phyloP scores from a whole-genome alignment of 2,329 filamentous ascomycete genomes.

The Lasiodiplodia hormozganensis region DNA sequence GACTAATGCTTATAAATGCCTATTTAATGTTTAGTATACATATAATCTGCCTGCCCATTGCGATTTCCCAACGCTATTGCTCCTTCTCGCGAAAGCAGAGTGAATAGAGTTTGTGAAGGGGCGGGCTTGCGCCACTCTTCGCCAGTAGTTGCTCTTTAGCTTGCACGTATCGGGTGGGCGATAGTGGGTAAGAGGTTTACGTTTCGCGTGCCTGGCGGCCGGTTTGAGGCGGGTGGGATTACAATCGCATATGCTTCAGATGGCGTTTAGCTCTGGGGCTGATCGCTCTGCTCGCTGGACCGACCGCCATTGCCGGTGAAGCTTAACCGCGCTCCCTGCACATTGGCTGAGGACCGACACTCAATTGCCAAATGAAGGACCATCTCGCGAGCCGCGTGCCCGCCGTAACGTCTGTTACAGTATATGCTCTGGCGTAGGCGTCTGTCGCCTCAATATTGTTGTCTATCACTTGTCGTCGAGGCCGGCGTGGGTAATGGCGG shows the following conservation, averaged over 20 bases:
- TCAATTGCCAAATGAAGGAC: constrained; percentile 22
- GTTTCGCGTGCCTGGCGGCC: constrained; percentile 9
- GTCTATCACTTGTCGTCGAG: neutral
- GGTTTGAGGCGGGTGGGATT: constrained; percentile 8
- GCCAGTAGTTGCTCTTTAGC: neutral
- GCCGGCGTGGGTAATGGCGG: neutral
- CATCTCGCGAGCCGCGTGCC: constrained; percentile 20
- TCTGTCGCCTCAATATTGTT: constrained; percentile 6
- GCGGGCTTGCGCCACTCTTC: constrained; percentile 4
- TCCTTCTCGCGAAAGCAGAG: neutral
- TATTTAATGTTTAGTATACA: constrained; percentile 26
- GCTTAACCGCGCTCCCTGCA: constrained; percentile 20
- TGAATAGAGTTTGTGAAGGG: constrained; percentile 1
- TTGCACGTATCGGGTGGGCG: neutral
- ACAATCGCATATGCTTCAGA: constrained; percentile 19
- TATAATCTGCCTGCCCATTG: neutral
- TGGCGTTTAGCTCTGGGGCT: constrained; percentile 14
- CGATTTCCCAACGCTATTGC: neutral
- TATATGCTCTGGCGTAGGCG: neutral
- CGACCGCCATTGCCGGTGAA: constrained; percentile 20
- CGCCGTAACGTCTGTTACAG: neutral
- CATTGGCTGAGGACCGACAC: neutral
- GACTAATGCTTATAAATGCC: constrained; percentile 27
- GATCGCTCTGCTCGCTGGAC: neutral
- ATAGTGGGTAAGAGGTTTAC: constrained; percentile 23